Percentiles rank a stretch among this genome's conserved stretches.
These are phyloP conservation scores for Ceratobasidium theobromae DNA, from an alignment of 1,284 basidiomycete species.

Conservation along the genomic window DNA sequence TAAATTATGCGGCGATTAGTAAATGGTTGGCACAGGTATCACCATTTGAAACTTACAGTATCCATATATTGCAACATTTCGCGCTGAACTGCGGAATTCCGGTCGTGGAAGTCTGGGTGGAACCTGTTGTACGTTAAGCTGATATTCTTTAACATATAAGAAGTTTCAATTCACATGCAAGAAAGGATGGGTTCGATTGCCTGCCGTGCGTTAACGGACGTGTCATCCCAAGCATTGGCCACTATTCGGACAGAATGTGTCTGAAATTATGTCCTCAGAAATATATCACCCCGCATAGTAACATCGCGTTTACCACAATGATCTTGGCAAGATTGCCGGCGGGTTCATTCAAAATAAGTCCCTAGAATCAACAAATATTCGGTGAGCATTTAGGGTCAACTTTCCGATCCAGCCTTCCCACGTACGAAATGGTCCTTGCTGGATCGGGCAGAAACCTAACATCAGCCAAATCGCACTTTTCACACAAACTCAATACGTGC, in stretches of 20 bases:
- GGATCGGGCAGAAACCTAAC: slow-evolving; percentile 39
- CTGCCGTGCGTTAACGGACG: slow-evolving; percentile 58
- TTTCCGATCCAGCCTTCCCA: slow-evolving; percentile 35
- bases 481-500: background rate
- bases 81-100: slow-evolving; percentile 67
- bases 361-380: slow-evolving; percentile 46
- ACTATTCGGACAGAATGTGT: slow-evolving; percentile 60
- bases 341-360: slow-evolving; percentile 75
- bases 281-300: slow-evolving; percentile 30
- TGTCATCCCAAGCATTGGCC: slow-evolving; percentile 83
- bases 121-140: slow-evolving; percentile 51
- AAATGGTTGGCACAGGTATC: background rate
- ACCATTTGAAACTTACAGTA: slow-evolving; percentile 17
- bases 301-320: slow-evolving; percentile 55
- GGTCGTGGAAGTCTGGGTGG: slow-evolving; percentile 82
- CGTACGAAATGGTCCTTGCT: slow-evolving; percentile 76
- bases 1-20: background rate
- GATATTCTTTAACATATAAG: background rate
- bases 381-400: background rate
- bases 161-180: slow-evolving; percentile 57
- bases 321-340: slow-evolving; percentile 73
- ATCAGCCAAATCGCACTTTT: slow-evolving; percentile 33
- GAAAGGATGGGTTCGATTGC: slow-evolving; percentile 70
- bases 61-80: slow-evolving; percentile 63
- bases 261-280: slow-evolving; percentile 43